A percentile compares a stretch with the other conserved stretches of the same genome.
Conservation (phyloP, 1,284 basidiomycete genomes). For the Heterobasidion parviporum region DNA sequence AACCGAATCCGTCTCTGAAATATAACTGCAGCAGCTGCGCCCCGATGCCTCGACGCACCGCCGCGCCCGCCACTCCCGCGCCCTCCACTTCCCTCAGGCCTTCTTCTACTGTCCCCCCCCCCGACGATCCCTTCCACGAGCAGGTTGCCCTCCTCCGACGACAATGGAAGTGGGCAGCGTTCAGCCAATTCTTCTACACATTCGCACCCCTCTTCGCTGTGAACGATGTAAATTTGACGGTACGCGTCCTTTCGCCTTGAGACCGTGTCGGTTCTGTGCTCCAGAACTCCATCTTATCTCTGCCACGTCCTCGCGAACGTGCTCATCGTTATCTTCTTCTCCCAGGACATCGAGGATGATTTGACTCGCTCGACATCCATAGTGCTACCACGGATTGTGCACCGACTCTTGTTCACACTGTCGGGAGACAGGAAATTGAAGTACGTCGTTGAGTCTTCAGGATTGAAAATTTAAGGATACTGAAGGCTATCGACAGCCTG, state of each 20-base stretch:
- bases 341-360: constrained; percentile 71
- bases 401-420: constrained; percentile 59
- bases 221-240: constrained; percentile 53
- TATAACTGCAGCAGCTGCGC: neutral
- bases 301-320: constrained; percentile 3
- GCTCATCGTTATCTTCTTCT: constrained; percentile 4
- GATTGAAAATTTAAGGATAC: neutral
- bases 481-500: constrained; percentile 20
- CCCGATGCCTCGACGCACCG: constrained; percentile 26
- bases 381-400: constrained; percentile 65
- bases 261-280: constrained; percentile 8
- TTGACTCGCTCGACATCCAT: constrained; percentile 49
- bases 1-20: no score
- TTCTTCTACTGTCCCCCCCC: constrained; percentile 15
- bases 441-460: constrained; percentile 33
- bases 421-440: constrained; percentile 75
- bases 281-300: constrained; percentile 5
- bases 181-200: constrained; percentile 75
- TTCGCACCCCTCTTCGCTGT: constrained; percentile 60
- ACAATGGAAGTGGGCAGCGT: constrained; percentile 80
- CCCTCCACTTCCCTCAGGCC: constrained; percentile 11
- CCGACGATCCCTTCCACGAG: constrained; percentile 27
- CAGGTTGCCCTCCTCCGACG: constrained; percentile 41
- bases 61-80: constrained; percentile 14
- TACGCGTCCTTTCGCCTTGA: constrained; percentile 19